Base-by-base conservation (phyloP, 768 basidiomycete genomes). In the Rhodotorula diobovata region DNA sequence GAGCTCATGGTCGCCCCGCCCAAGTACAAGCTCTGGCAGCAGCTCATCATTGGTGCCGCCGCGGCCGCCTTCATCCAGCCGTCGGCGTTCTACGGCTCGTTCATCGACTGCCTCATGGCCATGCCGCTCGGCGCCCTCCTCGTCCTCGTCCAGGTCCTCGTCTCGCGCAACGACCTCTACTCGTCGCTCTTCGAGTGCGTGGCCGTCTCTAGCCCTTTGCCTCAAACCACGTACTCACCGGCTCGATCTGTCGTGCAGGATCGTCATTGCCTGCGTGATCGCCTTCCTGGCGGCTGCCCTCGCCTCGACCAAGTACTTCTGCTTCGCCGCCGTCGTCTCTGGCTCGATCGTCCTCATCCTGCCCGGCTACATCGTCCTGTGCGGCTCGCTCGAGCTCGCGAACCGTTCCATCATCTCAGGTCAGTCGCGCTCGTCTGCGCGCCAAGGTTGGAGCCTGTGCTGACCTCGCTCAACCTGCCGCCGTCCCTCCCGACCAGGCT, bases 361-460 rank as follows among this genome's bases (percentile, higher is more conserved):
- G 7, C 90, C 90, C 10, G 88, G 88, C 69, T 60, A 60, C 41
- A 78, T 83, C 81, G 88, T 89, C 14, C 88, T 88, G 70, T 70
- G 81, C 79, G 50, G 72, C 79, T 54, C 78, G 2, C 72, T 74
- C 51, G 70, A 77, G 65, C 77, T 70, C 83, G 75, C 92, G 89
- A 88, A 90, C 7, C 85, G 90, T 28, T 90, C 89, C 71, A 88
- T 94, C 76, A 86, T 91, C 41, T 84, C 90, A 0, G 90, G 92
- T n/a, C 15, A 55, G 63, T 23, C 54, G 20, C 18, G 20, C 45
- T 21, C 21, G 2, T 34, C 2, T 43, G n/a, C n/a, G n/a, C n/a
- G n/a, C n/a, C n/a, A n/a, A n/a, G n/a, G n/a, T n/a, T 34, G 41
- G 14, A 18, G 4, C 15, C 2, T 12, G 25, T 9, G 4, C 12